Base-by-base conservation (phyloP, 768 basidiomycete genomes). In the Naganishia antarctica region DNA sequence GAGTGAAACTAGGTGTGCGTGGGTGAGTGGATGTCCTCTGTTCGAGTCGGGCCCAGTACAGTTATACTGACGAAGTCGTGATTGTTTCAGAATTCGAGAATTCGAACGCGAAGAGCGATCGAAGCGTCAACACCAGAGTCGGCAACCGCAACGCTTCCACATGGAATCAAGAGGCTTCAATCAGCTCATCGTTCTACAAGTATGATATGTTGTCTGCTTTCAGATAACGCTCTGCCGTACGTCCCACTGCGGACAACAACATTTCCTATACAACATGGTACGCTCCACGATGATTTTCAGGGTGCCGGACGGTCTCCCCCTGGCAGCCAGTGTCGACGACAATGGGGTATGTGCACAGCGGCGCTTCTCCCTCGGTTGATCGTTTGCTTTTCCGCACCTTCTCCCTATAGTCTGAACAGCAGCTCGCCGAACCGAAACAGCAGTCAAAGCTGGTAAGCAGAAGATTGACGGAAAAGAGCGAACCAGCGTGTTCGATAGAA, bases 391-490 rank as follows among this genome's bases (percentile, higher is more conserved):
- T 40, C 6, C 15, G 37, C 13, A 9, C 21, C 25, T 13, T 3
- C 28, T 25, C 28, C n/a, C 6, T 11, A 32, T 40, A 64, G 53
- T 57, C 63, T 6, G 93, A 98, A 78, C 87, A 89, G 74, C 83
- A 87, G 62, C 81, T 99, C 43, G 90, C 92, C 74, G 96, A 98
- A 79, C 91, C 97, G 82, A 99, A 99, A 77, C 94, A 97, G 70
- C 94, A 99, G 77, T 86, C 93, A 32, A 99, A 99, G 78, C 83
- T 99, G 70, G 87, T 99, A 71, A 97, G 97, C 77, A 84, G 93
- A 65, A 86, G 96, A 41, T 87, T 99, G 73, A 90, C 89, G 28
- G 85, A 91, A 47, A 92, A 97, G 77, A 87, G 90, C 23, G 96
- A 99, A 76, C 91, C 93, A 9, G 84, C 89, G 37, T 97, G 96